Base-by-base conservation (phyloP, 306 rosid genomes). In the Astragalus membranaceus region DNA sequence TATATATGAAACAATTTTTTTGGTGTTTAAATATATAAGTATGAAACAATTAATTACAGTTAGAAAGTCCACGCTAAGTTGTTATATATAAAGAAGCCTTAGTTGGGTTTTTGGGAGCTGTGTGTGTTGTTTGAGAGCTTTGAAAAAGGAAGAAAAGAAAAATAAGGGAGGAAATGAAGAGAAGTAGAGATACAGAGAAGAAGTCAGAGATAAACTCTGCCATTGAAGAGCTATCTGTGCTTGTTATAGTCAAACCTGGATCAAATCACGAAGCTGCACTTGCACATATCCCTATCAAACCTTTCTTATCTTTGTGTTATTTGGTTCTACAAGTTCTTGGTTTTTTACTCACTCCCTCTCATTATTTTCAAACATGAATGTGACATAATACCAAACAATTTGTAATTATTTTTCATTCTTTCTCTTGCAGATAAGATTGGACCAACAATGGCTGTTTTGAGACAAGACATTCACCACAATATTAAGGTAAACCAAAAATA, bases 361-460 rank as follows among this genome's bases (percentile, higher is more conserved):
- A 55, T 61, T 80, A 65, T 72, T 76, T 69, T 64, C 33, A 52
- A 64, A 43, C 76, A 29, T 65, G 66, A 54, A 72, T 42, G 69
- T 67, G 71, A 59, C 60, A 48, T 66, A 30, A 13, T 50, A 64
- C 56, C 53, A 36, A 67, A 63, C 46, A 59, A 50, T 32, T 60
- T 75, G 67, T 64, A 66, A 46, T 63, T 68, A 42, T 78, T 65
- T 49, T 16, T 69, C 39, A 23, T 47, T 58, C 54, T 54, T 36
- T 52, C 10, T 69, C 23, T 52, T 84, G 85, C 88, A 94, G 99
- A 94, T 86, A 91, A 88, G 88, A 87, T 94, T 61, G 99, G 97
- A 6, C 99, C 99, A 46, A 87, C 91, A 5, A 94, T 94, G 99
- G 82, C 87, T 67, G 99, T 94, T 80, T 50, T 94, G 61, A 84